These are phyloP conservation scores for Torulaspora pretoriensis DNA, from an alignment of 1,139 yeast genomes.

Conservation along the genomic window DNA sequence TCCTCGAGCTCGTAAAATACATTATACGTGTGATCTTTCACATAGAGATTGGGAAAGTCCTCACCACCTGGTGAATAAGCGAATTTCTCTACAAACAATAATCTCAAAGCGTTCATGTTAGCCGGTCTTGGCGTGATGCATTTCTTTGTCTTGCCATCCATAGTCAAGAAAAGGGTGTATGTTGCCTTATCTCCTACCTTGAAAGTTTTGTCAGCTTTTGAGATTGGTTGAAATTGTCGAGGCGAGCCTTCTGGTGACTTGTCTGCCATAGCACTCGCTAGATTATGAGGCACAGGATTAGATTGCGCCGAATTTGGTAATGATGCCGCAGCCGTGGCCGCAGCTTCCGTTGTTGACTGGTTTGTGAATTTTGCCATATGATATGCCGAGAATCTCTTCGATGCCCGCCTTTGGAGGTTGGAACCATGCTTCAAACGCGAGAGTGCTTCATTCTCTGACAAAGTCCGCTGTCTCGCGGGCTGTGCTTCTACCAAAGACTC, in stretches of 20 bases:
- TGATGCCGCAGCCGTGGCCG: constrained; percentile 32
- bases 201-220: background rate
- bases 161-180: constrained; percentile 49
- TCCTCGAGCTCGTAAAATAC: constrained; percentile 82
- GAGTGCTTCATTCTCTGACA: constrained; percentile 50
- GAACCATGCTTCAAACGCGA: constrained; percentile 76
- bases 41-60: constrained; percentile 75
- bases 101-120: constrained; percentile 60
- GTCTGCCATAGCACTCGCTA: background rate
- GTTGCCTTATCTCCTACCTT: background rate
- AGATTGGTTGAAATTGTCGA: background rate
- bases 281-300: constrained; percentile 2
- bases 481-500: constrained; percentile 2
- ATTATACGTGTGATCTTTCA: constrained; percentile 56
- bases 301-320: constrained; percentile 9
- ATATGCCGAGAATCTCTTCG: constrained; percentile 81
- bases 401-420: constrained; percentile 83
- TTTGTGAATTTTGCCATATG: constrained; percentile 79
- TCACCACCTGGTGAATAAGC: constrained; percentile 73
- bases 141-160: constrained; percentile 62
- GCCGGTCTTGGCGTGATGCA: constrained; percentile 49
- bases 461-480: constrained; percentile 8
- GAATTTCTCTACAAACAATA: constrained; percentile 80
- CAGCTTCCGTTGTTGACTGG: constrained; percentile 39
- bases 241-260: background rate